Evolutionary conservation across 441 rosid genomes (phyloP), one percentile per base, ranked within the genome.

Genomic region (Theobroma grandiflorum): DNA sequence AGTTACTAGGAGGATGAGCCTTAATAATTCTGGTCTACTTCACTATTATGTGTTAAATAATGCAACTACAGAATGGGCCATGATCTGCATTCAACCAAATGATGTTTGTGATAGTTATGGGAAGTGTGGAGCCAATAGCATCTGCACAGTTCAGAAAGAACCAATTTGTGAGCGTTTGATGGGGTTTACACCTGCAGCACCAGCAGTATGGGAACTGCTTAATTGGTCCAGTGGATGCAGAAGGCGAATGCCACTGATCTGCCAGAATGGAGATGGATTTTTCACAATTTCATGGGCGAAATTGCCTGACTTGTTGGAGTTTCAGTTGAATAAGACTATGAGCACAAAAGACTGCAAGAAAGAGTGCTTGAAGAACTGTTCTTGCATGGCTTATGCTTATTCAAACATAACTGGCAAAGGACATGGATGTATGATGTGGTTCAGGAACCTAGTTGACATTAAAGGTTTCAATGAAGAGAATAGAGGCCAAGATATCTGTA

Each of bases 381-480:
- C 83, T 4, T 85, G 87, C 18, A 74, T 61, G 6, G 85, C 85
- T 40, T 85, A 79, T 58, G 79, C 85, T 2, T 63, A 15, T 74
- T 37, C 65, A 5, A 43, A 85, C 33, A 3, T 74, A 35, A 69
- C 66, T 16, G 76, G 59, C 3, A 69, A 75, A 59, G 58, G 6
- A 8, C 75, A 59, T 35, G 86, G 86, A 10, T 81, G 84, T 20
- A n/a, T 74, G 57, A 76, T 78, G 35, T 84, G 82, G 86, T 81
- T 70, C 15, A 35, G 71, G 16, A 49, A 77, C 4, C 69, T 82
- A n/a, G 37, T 82, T 43, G 84, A 82, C 58, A 82, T 73, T 3
- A 78, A 64, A 63, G 64, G 15, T 62, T 33, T 20, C 4, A 0
- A 15, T 3, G 75, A 78, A 14, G 35, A 53, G 7, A 16, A 49